These are phyloP conservation scores for Chaetomiaceae sp. DNA, from an alignment of 2,329 filamentous ascomycete genomes.

Conservation along the genomic window DNA sequence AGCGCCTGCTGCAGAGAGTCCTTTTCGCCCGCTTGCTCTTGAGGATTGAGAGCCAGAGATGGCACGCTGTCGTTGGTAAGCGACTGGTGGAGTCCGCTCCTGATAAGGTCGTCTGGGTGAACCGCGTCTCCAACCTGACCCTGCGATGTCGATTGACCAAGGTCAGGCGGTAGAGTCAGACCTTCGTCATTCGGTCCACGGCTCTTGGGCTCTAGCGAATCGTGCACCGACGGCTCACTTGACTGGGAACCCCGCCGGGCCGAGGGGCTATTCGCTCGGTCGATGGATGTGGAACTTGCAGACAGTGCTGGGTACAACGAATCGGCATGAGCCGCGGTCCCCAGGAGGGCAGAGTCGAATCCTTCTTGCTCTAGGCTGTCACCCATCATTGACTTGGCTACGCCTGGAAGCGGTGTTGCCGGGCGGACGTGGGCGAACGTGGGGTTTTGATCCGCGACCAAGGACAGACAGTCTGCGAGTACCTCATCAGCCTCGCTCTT, in stretches of 20 bases:
- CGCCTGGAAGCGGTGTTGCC: constrained; percentile 9
- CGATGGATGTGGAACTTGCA: constrained; percentile 6
- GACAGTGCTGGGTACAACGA: constrained; percentile 7
- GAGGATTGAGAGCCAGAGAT: constrained; percentile 49
- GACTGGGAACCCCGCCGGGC: constrained; percentile 47
- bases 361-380: constrained; percentile 17
- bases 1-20: constrained; percentile 31
- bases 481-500: constrained; percentile 77
- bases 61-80: constrained; percentile 55
- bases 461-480: constrained; percentile 70
- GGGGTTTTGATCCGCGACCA: constrained; percentile 41
- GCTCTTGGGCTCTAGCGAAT: constrained; percentile 41
- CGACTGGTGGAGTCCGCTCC: constrained; percentile 52
- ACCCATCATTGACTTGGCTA: not conserved
- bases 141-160: constrained; percentile 46
- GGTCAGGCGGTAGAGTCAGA: constrained; percentile 55
- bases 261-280: constrained; percentile 25
- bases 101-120: constrained; percentile 55
- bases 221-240: constrained; percentile 46
- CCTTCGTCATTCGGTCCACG: constrained; percentile 50
- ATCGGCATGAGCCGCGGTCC: constrained; percentile 11
- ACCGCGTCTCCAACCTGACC: constrained; percentile 58
- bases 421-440: constrained; percentile 3
- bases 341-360: constrained; percentile 18
- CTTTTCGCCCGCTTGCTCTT: constrained; percentile 43